These are phyloP conservation scores for Penicillium macrosclerotiorum DNA, from an alignment of 495 filamentous ascomycete species.

Conservation along the genomic window DNA sequence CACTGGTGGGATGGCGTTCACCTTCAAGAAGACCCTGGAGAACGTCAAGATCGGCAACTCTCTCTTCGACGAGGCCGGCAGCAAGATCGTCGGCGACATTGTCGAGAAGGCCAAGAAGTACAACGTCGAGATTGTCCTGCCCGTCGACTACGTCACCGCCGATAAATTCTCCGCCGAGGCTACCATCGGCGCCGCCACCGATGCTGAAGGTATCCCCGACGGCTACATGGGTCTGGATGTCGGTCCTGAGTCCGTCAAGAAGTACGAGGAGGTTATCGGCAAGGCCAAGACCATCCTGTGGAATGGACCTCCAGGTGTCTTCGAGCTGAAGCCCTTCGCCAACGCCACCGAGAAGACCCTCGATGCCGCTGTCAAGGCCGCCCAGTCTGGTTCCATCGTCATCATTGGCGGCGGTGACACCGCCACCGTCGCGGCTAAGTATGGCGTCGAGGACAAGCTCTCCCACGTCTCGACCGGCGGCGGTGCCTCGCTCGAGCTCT, in stretches of 20 bases:
- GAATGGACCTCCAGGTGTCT: constrained; percentile 97
- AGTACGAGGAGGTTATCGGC: constrained; percentile 80
- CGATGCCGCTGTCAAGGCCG: constrained; percentile 78
- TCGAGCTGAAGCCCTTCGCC: constrained; percentile 94
- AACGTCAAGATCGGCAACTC: constrained; percentile 85
- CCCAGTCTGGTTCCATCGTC: constrained; percentile 79
- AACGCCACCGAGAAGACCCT: constrained; percentile 86
- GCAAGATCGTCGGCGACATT: constrained; percentile 85
- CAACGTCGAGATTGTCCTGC: constrained; percentile 89
- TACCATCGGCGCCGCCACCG: constrained; percentile 75
- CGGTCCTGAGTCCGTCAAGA: constrained; percentile 79
- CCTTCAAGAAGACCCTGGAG: constrained; percentile 98
- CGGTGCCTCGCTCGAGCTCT: constrained; percentile 89
- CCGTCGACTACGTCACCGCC: constrained; percentile 91
- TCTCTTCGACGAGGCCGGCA: constrained; percentile 91
- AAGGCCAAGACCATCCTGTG: constrained; percentile 96
- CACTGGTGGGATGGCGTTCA: constrained; percentile 98
- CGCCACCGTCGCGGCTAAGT: constrained; percentile 96
- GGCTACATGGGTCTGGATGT: constrained; percentile 98
- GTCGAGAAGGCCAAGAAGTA: constrained; percentile 96
- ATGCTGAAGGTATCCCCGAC: constrained; percentile 85
- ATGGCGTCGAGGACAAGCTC: constrained; percentile 90
- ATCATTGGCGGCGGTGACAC: constrained; percentile 99
- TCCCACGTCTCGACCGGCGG: constrained; percentile 98
- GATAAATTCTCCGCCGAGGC: constrained; percentile 93